These are phyloP conservation scores for Terana coerulea DNA, from an alignment of 768 basidiomycete species.

Conservation along the genomic window DNA sequence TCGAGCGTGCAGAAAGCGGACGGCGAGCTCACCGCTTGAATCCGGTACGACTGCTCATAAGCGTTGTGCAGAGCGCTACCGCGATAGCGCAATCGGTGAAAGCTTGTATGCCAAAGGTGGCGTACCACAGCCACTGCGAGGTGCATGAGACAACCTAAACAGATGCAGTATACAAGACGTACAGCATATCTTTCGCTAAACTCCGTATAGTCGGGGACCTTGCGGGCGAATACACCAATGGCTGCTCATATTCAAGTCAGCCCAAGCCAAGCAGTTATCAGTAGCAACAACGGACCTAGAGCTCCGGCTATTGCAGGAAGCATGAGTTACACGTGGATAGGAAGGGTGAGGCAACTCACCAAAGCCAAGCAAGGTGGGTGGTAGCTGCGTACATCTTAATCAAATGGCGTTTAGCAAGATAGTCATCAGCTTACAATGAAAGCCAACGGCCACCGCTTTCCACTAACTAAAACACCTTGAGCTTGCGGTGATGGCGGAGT, in stretches of 20 bases:
- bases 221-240: too few relatives aligned
- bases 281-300: neutral
- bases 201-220: neutral
- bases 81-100: constrained; percentile 3
- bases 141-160: neutral
- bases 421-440: neutral
- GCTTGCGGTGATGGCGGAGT: neutral
- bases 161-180: neutral
- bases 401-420: neutral
- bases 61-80: neutral
- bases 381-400: neutral
- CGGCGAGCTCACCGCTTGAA: neutral
- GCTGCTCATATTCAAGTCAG: too few relatives aligned
- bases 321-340: neutral
- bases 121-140: neutral
- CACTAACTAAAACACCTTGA: neutral
- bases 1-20: too few relatives aligned
- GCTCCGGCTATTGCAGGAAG: neutral
- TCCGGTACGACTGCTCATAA: neutral
- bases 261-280: too few relatives aligned
- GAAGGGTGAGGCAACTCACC: neutral
- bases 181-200: neutral
- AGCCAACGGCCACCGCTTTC: neutral
- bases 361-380: neutral
- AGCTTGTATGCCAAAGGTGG: neutral